Base-by-base conservation (phyloP, 208 protist species). In the Trypanosoma melophagium region DNA sequence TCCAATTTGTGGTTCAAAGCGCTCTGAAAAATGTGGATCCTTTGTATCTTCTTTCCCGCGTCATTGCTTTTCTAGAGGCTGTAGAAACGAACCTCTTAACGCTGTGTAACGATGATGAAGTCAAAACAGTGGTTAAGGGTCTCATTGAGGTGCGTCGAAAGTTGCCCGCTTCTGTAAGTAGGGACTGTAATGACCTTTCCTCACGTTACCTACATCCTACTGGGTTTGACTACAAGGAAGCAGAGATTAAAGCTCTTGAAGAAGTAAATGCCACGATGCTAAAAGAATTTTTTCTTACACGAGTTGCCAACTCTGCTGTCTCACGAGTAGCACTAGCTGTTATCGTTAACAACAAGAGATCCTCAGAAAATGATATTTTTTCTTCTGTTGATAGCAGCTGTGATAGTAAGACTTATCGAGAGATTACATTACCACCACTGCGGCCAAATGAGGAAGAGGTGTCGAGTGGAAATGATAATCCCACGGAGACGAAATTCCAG, bases 11-110 rank as follows among this genome's bases (percentile, higher is more conserved):
- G 67, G 84, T 67, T 28, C 83, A 93, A 61, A 89, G 81, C 56
- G 82, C 81, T 3, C 55, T 88, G 51, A 51, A 67, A 2, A 77
- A 67, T 28, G 82, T 84, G 38, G 79, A 93, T 57, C 74, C 66
- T 22, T 2, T 79, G 4, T 93, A 93, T 57, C 74, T 90, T 45
- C 74, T 93, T 57, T 88, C 87, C 14, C 87, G 87, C 47, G 86
- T 93, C 45, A 66, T 86, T 42, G 87, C 87, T 13, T 93, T 84
- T 47, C 60, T 90, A 28, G 17, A 25, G n/a, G 84, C 84, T 12
- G 69, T 87, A 12, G 79, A 83, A 60, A 54, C 53, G 28, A 60
- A 69, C 50, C 65, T 89, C 16, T 74, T 77, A 19, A 35, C 53
- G 0, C 5, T 93, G 5, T 90, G 81, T 69, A 69, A 22, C 2